Percentiles rank a stretch among this genome's conserved stretches.
Evolutionary conservation across 495 filamentous ascomycete genomes (phyloP).

Genomic region (Aspergillus mulundensis): DNA sequence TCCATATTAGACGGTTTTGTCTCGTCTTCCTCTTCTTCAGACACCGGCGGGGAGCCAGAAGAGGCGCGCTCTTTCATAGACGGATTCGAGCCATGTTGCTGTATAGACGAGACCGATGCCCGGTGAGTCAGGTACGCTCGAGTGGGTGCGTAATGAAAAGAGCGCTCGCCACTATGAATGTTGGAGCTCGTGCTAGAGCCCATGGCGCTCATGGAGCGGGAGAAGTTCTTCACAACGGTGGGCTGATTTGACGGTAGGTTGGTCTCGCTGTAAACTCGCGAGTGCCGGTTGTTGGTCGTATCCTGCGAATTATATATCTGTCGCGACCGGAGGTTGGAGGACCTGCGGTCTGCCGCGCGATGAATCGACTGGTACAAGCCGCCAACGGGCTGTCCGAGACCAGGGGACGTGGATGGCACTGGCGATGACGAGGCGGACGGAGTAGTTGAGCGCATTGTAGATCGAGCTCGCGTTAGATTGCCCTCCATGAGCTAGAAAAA

Average conservation of each 20-base stretch:
- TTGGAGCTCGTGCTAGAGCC: constrained; percentile 35
- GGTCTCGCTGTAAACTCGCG: constrained; percentile 55
- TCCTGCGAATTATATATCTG: constrained; percentile 37
- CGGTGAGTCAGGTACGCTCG: constrained; percentile 39
- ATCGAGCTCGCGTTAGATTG: constrained; percentile 76
- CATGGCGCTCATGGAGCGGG: constrained; percentile 42
- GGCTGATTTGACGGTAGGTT: constrained; percentile 43
- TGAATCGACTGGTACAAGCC: constrained; percentile 44
- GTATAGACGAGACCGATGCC: constrained; percentile 31
- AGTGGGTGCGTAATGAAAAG: constrained; percentile 39
- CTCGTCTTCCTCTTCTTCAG: constrained; percentile 17
- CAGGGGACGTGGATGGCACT: constrained; percentile 27
- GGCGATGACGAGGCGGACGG: constrained; percentile 51
- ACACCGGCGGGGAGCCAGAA: constrained; percentile 27
- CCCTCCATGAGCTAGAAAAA: constrained; percentile 77
- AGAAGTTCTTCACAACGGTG: constrained; percentile 23
- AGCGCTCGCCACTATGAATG: constrained; percentile 35
- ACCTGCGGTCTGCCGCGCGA: constrained; percentile 32
- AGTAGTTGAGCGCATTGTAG: constrained; percentile 59
- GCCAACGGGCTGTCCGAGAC: constrained; percentile 33
- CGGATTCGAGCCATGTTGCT: constrained; percentile 12
- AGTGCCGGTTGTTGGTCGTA: constrained; percentile 44
- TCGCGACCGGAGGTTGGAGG: constrained; percentile 34
- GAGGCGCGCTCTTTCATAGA: constrained; percentile 17
- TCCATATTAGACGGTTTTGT: constrained; percentile 27